Conservation (phyloP, 805 yeast species). For the Yamadazyma tumulicola region DNA sequence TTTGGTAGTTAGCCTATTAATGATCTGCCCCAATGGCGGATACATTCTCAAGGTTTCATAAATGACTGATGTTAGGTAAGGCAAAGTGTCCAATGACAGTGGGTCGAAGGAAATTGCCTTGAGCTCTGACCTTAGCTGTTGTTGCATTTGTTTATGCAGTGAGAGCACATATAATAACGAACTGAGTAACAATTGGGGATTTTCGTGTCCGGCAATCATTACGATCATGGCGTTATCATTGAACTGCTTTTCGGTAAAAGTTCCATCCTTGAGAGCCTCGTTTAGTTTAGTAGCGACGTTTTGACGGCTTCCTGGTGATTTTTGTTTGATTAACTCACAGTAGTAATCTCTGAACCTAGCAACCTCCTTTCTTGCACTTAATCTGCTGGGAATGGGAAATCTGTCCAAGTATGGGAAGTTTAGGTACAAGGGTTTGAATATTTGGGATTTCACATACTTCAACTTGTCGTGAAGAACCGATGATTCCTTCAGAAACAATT, state of each 20-base stretch:
- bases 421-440: slow-evolving; percentile 52
- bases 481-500: slow-evolving; percentile 27
- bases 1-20: slow-evolving; percentile 45
- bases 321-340: slow-evolving; percentile 27
- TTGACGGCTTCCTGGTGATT: slow-evolving; percentile 22
- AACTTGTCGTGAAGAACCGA: slow-evolving; percentile 37
- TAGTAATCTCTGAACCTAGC: slow-evolving; percentile 35
- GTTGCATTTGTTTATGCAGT: slow-evolving; percentile 36
- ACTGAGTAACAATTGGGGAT: slow-evolving; percentile 51
- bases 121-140: slow-evolving; percentile 20
- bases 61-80: slow-evolving; percentile 32
- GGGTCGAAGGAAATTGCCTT: neutral
- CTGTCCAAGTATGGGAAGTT: slow-evolving; percentile 54
- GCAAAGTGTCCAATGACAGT: slow-evolving; percentile 9
- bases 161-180: slow-evolving; percentile 46
- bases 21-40: slow-evolving; percentile 57
- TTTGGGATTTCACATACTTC: slow-evolving; percentile 46
- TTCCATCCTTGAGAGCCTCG: slow-evolving; percentile 33
- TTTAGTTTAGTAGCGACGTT: slow-evolving; percentile 42
- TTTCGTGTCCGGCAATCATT: slow-evolving; percentile 62
- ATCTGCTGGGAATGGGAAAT: slow-evolving; percentile 47
- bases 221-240: slow-evolving; percentile 53
- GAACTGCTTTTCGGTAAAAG: slow-evolving; percentile 44
- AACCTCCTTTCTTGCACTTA: slow-evolving; percentile 42
- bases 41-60: slow-evolving; percentile 48